Base-by-base conservation (phyloP, 2,329 filamentous ascomycete species). In the Acarospora socialis region DNA sequence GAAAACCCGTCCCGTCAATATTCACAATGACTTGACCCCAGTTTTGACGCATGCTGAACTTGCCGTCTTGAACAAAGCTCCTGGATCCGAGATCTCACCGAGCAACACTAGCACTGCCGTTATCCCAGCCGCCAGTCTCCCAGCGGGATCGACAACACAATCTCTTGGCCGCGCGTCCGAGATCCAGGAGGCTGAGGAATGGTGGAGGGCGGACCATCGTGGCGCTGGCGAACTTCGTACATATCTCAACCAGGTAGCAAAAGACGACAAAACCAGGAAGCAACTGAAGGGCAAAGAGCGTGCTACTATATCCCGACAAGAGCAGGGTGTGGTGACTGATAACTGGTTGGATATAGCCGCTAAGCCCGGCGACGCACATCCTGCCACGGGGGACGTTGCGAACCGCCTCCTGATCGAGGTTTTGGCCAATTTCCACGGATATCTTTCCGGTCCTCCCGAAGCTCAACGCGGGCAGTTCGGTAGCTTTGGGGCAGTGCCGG, bases 351-450 rank as follows among this genome's bases (percentile, higher is more conserved):
- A n/a, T n/a, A n/a, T n/a, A n/a, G n/a, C n/a, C n/a, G n/a, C n/a
- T n/a, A n/a, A n/a, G n/a, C n/a, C n/a, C n/a, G n/a, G n/a, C n/a
- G n/a, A n/a, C n/a, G n/a, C n/a, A n/a, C n/a, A n/a, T n/a, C n/a
- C n/a, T n/a, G n/a, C n/a, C n/a, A 16, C 4, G 8, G 6, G 13
- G 4, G n/a, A 16, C 9, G 21, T 22, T 3, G 22, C 13, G 5
- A n/a, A 32, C 21, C n/a, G n/a, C n/a, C 35, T 56, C 3, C 53
- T 62, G 32, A 49, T 61, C 5, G 52, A 56, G 2, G 39, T 62
- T 7, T 53, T 56, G 30, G 59, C 63, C 39, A 60, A 52, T 19
- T 47, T 64, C 2, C 47, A 48, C 5, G 50, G 52, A 17, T 64
- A 65, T 36, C 46, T 50, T 8, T 43, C 53, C 21, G 58, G 48